A percentile compares a stretch with the other conserved stretches of the same genome.
phyloP scores from a whole-genome alignment of 78 protist genomes.

The Neovahlkampfia damariscottae region DNA sequence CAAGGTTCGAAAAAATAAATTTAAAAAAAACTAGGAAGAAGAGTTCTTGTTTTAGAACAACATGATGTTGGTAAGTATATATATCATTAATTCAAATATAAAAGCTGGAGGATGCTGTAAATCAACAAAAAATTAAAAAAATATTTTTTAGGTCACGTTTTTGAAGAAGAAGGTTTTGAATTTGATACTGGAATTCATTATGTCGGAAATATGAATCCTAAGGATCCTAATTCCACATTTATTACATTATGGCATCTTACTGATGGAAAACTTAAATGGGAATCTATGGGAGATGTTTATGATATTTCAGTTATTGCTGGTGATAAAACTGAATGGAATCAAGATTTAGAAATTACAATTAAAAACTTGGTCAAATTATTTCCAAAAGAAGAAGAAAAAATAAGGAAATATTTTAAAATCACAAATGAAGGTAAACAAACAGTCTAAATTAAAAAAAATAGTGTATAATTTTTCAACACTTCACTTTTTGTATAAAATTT shows the following conservation, averaged over 20 bases:
- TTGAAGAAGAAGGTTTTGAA: conserved; percentile 20
- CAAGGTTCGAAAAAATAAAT: too few relatives aligned
- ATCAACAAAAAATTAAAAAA: too few relatives aligned
- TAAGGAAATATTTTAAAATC: background rate
- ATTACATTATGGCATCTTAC: too few relatives aligned
- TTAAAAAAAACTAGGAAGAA: conserved; percentile 1
- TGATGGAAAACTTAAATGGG: conserved; percentile 19
- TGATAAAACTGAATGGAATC: conserved; percentile 12
- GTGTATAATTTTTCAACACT: too few relatives aligned
- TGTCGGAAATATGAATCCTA: conserved; percentile 10
- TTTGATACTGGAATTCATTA: conserved; percentile 36
- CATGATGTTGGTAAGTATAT: conserved; percentile 13
- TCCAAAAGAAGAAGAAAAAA: conserved; percentile 15
- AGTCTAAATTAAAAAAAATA: too few relatives aligned
- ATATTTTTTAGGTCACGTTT: too few relatives aligned
- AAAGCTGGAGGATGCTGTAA: too few relatives aligned
- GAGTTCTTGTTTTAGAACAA: conserved; percentile 23
- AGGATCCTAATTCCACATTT: too few relatives aligned
- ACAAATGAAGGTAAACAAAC: background rate
- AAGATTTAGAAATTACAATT: background rate
- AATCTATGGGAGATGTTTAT: background rate
- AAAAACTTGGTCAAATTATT: too few relatives aligned
- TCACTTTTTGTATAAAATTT: too few relatives aligned
- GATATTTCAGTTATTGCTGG: background rate
- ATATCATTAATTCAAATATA: conserved; percentile 15